Base-by-base conservation (phyloP, 1,284 basidiomycete genomes). In the Cryptococcus sp. region DNA sequence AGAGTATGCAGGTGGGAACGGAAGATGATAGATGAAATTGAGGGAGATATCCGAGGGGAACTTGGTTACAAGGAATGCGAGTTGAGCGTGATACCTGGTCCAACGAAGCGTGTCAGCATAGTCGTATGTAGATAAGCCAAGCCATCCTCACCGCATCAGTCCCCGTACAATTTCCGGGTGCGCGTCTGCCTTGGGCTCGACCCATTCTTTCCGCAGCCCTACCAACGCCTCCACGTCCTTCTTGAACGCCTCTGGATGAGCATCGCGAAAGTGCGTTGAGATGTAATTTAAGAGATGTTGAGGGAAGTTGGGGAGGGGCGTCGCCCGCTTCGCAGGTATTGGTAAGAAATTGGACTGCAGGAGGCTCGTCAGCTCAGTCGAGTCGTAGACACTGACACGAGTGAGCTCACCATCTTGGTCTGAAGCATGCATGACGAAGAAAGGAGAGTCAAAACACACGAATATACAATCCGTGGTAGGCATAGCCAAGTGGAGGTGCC, bases 201-300 rank as follows among this genome's bases (percentile, higher is more conserved):
- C 81, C 45, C 82, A 88, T 50, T 86, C 83, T 52, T 83, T 85
- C 39, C 93, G 83, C 54, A 94, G 80, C 5, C 79, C 73, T 52
- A 87, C 85, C 84, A 93, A 91, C 27, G 78, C 78, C 10, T 82
- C 82, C 51, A 94, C 85, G 75, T 97, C 93, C 67, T 83, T 82
- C 73, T 83, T 86, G 80, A 93, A 94, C n/a, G 88, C 86, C 67
- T 93, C 91, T 0, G 93, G 91, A 71, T 95, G 90, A n/a, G 86
- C 85, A 45, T 89, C 87, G 7, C 84, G 82, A 73, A 88, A 85
- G 50, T 85, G 80, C 0, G 78, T 70, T n/a, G 82, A 81, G 50
- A 96, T 87, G 77, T 93, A 91, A 43, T 81, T 80, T 45, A 86
- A 83, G 1, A 88, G 81, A 5, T 85, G 81, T 23, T 83, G 77